Evolutionary conservation across 1,284 basidiomycete species (phyloP).

Genomic region (Cystobasidium slooffiae): DNA sequence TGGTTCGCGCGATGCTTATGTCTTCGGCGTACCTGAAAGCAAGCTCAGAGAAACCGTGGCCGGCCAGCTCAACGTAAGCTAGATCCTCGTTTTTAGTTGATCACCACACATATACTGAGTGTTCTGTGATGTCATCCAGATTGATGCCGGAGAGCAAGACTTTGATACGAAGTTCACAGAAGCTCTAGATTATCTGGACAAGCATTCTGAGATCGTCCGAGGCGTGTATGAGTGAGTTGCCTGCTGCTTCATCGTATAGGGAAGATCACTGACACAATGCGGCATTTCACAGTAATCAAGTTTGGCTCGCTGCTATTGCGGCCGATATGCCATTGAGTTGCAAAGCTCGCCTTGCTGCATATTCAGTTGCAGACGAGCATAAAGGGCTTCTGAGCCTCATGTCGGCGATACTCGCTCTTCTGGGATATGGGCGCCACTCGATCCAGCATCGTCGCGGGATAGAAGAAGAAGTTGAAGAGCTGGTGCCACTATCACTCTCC

Average conservation of each 20-base stretch:
- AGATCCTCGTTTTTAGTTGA: not conserved
- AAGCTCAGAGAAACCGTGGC: slow-evolving; percentile 47
- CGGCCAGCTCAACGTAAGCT: slow-evolving; percentile 48
- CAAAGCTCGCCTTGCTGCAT: slow-evolving; percentile 68
- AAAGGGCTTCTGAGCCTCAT: slow-evolving; percentile 67
- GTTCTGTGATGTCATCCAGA: not conserved
- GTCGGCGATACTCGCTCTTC: slow-evolving; percentile 52
- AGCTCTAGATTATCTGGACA: slow-evolving; percentile 77
- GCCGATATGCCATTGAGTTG: slow-evolving; percentile 74
- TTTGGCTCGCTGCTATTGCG: slow-evolving; percentile 76
- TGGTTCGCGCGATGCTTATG: slow-evolving; percentile 43
- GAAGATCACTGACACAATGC: not conserved
- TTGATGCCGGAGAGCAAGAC: not conserved
- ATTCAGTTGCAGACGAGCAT: slow-evolving; percentile 72
- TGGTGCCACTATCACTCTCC: slow-evolving; percentile 79
- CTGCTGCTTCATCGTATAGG: not conserved
- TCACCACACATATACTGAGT: not conserved
- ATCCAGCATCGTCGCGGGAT: slow-evolving; percentile 67
- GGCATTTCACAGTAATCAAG: slow-evolving; percentile 64
- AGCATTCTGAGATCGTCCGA: slow-evolving; percentile 78
- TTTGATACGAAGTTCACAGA: slow-evolving; percentile 73
- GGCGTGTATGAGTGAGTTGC: slow-evolving; percentile 70
- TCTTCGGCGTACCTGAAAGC: slow-evolving; percentile 50
- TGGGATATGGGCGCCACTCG: slow-evolving; percentile 59
- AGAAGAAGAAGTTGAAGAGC: slow-evolving; percentile 70